A percentile compares a stretch with the other conserved stretches of the same genome.
Conservation (phyloP, 2,329 filamentous ascomycete genomes). For the Ophiostoma perfectum region DNA sequence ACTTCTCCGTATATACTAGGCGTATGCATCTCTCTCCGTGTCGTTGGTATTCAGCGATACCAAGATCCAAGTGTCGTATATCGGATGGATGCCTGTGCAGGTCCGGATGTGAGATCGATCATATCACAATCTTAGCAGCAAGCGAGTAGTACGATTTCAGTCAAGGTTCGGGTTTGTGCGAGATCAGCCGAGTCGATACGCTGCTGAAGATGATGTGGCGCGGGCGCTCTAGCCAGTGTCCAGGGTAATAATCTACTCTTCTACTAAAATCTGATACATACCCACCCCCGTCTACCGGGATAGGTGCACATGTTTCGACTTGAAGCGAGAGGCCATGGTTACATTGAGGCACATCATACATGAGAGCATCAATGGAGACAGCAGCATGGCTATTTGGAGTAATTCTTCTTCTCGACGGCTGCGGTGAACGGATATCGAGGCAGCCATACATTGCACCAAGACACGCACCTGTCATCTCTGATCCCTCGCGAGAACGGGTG, state of each 20-base stretch:
- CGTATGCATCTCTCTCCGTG: not conserved
- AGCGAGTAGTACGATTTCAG: not conserved
- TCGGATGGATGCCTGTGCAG: not conserved
- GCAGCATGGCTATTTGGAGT: no score
- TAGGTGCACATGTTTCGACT: slow-evolving; percentile 7
- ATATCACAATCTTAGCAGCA: not conserved
- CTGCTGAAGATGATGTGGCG: not conserved
- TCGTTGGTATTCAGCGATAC: not conserved
- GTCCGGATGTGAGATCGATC: slow-evolving; percentile 6
- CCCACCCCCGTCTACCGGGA: slow-evolving; percentile 1
- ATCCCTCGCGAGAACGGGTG: no score
- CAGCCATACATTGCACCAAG: no score
- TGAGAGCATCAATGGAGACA: no score
- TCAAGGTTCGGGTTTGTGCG: slow-evolving; percentile 5
- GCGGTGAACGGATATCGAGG: no score
- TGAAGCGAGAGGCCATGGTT: slow-evolving; percentile 12
- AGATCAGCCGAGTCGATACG: slow-evolving; percentile 10
- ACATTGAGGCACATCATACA: not conserved
- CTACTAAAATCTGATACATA: not conserved
- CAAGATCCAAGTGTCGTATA: not conserved
- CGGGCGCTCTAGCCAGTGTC: no score
- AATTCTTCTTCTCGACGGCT: no score
- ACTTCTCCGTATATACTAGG: no score
- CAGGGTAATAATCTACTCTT: not conserved
- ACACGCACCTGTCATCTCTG: no score